These are phyloP conservation scores for Sclerotinia glacialis DNA, from an alignment of 2,329 filamentous ascomycete species.

Conservation along the genomic window DNA sequence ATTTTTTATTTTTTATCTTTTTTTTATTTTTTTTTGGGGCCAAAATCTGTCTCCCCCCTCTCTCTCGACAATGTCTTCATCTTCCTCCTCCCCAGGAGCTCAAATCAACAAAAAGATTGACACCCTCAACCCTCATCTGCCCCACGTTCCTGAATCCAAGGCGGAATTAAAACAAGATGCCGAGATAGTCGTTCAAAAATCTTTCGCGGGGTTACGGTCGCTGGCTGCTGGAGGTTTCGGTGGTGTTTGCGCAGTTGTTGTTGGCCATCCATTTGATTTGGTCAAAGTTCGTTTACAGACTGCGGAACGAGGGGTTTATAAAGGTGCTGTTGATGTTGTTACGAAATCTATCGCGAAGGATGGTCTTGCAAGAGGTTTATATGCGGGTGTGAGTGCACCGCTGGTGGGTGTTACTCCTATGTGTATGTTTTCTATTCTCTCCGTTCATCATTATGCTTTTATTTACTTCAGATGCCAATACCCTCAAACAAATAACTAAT, in stretches of 20 bases:
- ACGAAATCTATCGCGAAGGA: constrained; percentile 83
- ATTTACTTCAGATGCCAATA: neutral
- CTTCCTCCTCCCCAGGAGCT: constrained; percentile 26
- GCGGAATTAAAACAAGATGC: constrained; percentile 38
- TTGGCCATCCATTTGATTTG: constrained; percentile 94
- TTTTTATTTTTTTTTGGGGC: no score
- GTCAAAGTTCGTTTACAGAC: constrained; percentile 98
- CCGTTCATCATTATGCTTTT: neutral
- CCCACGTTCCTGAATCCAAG: constrained; percentile 39
- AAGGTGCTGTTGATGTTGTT: constrained; percentile 86
- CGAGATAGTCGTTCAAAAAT: constrained; percentile 35
- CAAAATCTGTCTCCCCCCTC: neutral
- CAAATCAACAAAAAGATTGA: constrained; percentile 36
- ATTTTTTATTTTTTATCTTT: neutral
- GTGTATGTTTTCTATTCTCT: constrained; percentile 63
- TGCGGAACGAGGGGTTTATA: constrained; percentile 89
- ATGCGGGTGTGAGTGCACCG: constrained; percentile 95
- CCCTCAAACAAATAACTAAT: constrained; percentile 18
- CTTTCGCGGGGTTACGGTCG: constrained; percentile 67
- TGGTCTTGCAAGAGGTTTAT: constrained; percentile 75
- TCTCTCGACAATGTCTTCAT: constrained; percentile 15
- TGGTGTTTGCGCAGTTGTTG: constrained; percentile 88
- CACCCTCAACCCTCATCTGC: constrained; percentile 35
- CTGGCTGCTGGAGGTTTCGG: constrained; percentile 88
- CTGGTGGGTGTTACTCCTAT: constrained; percentile 96